These are phyloP conservation scores for Mycena alexandri DNA, from an alignment of 768 basidiomycete genomes.

Conservation along the genomic window DNA sequence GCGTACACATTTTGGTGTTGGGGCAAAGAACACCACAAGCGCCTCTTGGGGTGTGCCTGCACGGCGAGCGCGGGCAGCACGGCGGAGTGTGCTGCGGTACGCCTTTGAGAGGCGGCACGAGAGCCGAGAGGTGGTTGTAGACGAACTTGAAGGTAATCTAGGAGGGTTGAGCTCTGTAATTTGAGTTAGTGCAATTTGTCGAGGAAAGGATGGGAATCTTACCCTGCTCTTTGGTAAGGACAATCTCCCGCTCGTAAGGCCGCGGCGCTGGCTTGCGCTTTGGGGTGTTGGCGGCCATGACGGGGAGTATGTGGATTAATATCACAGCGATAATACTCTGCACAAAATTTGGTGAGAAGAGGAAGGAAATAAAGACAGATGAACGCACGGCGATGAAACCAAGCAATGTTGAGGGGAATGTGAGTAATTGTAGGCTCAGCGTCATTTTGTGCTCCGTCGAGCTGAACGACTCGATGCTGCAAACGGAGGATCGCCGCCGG, in stretches of 20 bases:
- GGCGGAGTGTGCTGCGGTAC: slow-evolving; percentile 23
- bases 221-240: slow-evolving; percentile 22
- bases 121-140: background rate
- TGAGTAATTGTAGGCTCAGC: background rate
- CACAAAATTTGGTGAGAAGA: no score
- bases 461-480: slow-evolving; percentile 25
- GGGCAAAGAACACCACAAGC: slow-evolving; percentile 12
- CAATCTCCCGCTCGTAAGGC: slow-evolving; percentile 16
- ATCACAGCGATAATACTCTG: slow-evolving; percentile 19
- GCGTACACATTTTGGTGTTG: slow-evolving; percentile 1
- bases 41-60: slow-evolving; percentile 5
- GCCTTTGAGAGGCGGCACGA: background rate
- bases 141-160: background rate
- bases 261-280: background rate
- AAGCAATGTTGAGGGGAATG: slow-evolving; percentile 1
- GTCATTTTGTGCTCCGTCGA: slow-evolving; percentile 11
- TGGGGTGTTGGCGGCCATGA: background rate
- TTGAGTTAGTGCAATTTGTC: background rate
- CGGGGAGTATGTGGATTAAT: slow-evolving; percentile 8
- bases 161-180: slow-evolving; percentile 14
- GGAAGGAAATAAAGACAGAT: no score
- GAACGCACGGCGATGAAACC: slow-evolving; percentile 19
- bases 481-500: slow-evolving; percentile 13
- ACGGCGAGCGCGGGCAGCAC: slow-evolving; percentile 12
- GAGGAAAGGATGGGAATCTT: background rate